Base-by-base conservation (phyloP, 192 early-diverging fungal species). In the Coemansia sp. region DNA sequence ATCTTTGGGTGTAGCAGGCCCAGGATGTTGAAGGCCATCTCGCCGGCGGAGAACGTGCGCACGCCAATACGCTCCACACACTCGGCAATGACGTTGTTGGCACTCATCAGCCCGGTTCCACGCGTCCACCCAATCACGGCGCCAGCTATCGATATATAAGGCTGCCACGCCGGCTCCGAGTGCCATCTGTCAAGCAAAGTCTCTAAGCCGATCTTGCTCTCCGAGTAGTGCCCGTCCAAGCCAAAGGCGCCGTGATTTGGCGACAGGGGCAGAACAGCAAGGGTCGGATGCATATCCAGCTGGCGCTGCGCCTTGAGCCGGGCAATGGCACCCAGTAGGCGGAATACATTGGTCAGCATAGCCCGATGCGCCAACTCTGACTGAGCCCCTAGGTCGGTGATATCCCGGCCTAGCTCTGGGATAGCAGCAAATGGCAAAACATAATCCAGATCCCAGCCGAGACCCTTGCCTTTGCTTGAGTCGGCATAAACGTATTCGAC, bases 161-260 rank as follows among this genome's bases (percentile, higher is more conserved):
- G 77, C 64, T 88, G 87, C 96, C 96, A 98, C 70, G 69, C 89
- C 38, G 74, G 74, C 45, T 98, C 96, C 30, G 94, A 90, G 55
- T 88, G 85, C 92, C 93, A 97, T 63, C 94, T 86, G 87, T 93
- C 93, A 64, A 98, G 86, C 67, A 94, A 77, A 18, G 96, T 95
- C 81, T 98, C 93, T 41, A 98, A 86, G 43, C 88, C 91, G 61
- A 94, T 89, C 87, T 98, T 98, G 68, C 91, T 89, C 74, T 98
- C 96, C 71, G 90, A 88, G 83, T 98, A 98, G 30, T 96, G 84
- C 78, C 96, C 96, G 74, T 98, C 92, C 52, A 73, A 76, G 71
- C 96, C 96, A 67, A 98, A 96, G 6, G 91, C 94, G 67, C 95
- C 96, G 78, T 98, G 96, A 86, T 98, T 98, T 47, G 96, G 95